phyloP scores from a whole-genome alignment of 1,139 yeast species.

The Candida sp. region DNA sequence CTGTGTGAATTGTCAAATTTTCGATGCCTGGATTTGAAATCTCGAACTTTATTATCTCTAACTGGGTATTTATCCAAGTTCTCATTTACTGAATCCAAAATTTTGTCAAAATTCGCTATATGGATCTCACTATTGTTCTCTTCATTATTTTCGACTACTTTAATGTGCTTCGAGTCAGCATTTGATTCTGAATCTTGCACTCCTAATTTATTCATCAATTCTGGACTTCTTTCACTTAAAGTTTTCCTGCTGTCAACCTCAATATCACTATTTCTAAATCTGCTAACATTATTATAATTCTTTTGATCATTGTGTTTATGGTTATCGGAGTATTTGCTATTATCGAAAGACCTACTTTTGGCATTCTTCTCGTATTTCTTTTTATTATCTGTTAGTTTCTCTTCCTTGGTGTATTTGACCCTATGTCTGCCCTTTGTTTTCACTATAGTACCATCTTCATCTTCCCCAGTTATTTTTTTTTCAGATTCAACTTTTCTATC shows the following conservation, averaged over 20 bases:
- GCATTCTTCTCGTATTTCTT: background rate
- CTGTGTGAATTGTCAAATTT: background rate
- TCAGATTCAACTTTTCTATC: background rate
- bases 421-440: background rate
- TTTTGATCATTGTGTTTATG: background rate
- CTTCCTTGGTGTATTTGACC: background rate
- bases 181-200: background rate
- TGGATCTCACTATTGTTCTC: background rate
- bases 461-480: constrained; percentile 1
- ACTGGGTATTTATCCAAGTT: background rate
- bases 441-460: constrained; percentile 1
- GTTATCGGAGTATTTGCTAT: background rate
- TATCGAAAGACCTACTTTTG: background rate
- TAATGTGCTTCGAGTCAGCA: background rate
- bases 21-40: background rate
- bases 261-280: background rate
- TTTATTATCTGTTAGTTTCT: too few species aligned
- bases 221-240: background rate
- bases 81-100: background rate
- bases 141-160: background rate
- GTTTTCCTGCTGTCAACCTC: background rate
- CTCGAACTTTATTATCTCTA: background rate
- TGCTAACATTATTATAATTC: too few species aligned
- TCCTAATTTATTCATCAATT: background rate
- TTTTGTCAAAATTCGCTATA: background rate